Evolutionary conservation across 352 stramenopile genomes (phyloP), one percentile per base, ranked within the genome.

Genomic region (Pythium aquatile): DNA sequence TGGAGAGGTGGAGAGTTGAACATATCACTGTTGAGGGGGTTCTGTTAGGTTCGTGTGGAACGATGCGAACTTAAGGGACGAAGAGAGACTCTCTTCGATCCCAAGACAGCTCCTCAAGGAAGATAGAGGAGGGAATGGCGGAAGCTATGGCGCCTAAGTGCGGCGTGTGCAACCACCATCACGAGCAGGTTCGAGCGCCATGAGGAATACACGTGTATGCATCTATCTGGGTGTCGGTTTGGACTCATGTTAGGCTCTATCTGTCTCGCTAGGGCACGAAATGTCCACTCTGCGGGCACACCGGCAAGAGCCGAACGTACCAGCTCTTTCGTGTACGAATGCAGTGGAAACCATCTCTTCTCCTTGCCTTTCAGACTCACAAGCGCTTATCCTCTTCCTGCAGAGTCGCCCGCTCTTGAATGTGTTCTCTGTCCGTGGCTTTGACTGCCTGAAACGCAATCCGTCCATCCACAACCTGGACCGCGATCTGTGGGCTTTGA

Each of bases 261-360:
- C 51, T 48, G 3, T 63, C 26, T 30, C 24, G 20, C 3, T 67
- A 91, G 83, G 76, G 72, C 20, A 47, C 73, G 30, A 90, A 88
- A 61, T 91, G 80, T 65, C 39, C 65, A 3, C 66, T 91, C 49
- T 91, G 83, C 55, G 83, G 83, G 5, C 83, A 91, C 61, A 86
- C 62, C 0, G 83, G 83, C 65, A 88, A 86, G 72, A 88, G 83
- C 61, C 75, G 79, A 24, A 69, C 75, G n/a, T 85, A 85, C 57
- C 74, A 82, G 39, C 75, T 80, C 26, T 73, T 90, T 40, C 71
- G 81, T 74, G 78, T 91, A 57, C 16, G 40, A 10, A 13, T 2
- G 20, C 44, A 26, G 39, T 40, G n/a, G 24, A 35, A 24, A 16
- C 3, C 2, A 3, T 29, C 30, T 53, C 30, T 16, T 1, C 10